These are phyloP conservation scores for Beauveria medogensis DNA, from an alignment of 2,329 filamentous ascomycete genomes.

Conservation along the genomic window DNA sequence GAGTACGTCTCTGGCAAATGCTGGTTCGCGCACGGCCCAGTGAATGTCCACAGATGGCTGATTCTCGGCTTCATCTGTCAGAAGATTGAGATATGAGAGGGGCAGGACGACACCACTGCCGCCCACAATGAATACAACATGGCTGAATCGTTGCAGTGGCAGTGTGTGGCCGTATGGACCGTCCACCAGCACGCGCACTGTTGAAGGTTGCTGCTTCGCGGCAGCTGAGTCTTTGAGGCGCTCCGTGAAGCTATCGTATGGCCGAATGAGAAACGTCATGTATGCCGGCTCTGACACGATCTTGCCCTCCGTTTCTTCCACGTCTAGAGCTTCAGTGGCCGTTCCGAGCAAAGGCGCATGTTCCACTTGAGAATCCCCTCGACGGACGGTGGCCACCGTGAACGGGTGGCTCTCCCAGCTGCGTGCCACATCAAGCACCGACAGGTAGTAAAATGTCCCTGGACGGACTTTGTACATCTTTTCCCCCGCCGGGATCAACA, in stretches of 20 bases:
- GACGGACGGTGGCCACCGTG: conserved; percentile 30
- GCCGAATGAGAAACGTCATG: conserved; percentile 37
- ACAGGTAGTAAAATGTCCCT: conserved; percentile 39
- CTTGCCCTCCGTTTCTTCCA: conserved; percentile 1
- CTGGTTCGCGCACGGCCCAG: conserved; percentile 36
- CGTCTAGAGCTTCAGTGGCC: not conserved
- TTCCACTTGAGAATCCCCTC: conserved; percentile 22
- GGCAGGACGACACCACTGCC: conserved; percentile 38
- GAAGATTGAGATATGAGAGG: conserved; percentile 27
- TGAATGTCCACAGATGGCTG: conserved; percentile 22
- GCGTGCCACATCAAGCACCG: conserved; percentile 29
- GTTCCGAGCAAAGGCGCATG: conserved; percentile 24
- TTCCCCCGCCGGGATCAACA: conserved; percentile 28
- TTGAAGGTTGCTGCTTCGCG: conserved; percentile 13
- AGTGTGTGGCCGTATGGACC: conserved; percentile 37
- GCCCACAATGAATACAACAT: conserved; percentile 35
- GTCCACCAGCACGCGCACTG: conserved; percentile 32
- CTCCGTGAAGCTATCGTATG: conserved; percentile 36
- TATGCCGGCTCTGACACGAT: not conserved
- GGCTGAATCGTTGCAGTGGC: conserved; percentile 29
- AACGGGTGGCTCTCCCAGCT: conserved; percentile 46
- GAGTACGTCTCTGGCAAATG: conserved; percentile 28
- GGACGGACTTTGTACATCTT: conserved; percentile 27
- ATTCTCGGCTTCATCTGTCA: conserved; percentile 14
- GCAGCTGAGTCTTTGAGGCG: conserved; percentile 27